Percentiles rank a stretch among this genome's conserved stretches.
phyloP scores from a whole-genome alignment of 1,284 basidiomycete genomes.

The Limonomyces culmigenus region DNA sequence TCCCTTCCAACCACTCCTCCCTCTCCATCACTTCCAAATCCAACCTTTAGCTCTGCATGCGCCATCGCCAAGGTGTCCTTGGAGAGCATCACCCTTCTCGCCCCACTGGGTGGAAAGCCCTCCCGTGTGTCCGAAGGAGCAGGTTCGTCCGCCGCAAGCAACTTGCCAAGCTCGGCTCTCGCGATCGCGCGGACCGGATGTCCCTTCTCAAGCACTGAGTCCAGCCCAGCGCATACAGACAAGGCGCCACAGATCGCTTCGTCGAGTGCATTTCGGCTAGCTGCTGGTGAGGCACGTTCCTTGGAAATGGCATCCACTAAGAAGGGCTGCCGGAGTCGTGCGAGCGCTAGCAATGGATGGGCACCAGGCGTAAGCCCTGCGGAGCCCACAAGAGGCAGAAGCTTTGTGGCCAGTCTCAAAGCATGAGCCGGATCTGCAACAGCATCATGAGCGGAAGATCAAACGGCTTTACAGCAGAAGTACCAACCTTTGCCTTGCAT shows the following conservation, averaged over 20 bases:
- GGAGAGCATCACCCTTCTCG: conserved; percentile 41
- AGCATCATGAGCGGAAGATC: background rate
- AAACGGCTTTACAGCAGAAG: background rate
- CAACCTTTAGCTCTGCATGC: conserved; percentile 36
- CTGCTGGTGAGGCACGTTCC: conserved; percentile 12
- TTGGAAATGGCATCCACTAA: conserved; percentile 31
- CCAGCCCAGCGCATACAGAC: conserved; percentile 38
- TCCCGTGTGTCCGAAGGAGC: conserved; percentile 12
- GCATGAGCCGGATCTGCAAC: conserved; percentile 36
- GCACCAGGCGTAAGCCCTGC: conserved; percentile 39
- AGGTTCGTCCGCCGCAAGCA: conserved; percentile 62
- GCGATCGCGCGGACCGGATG: conserved; percentile 72
- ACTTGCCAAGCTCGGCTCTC: conserved; percentile 66
- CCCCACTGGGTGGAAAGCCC: conserved; percentile 46
- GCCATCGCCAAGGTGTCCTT: conserved; percentile 47
- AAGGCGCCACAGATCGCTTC: conserved; percentile 42
- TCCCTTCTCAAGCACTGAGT: conserved; percentile 36
- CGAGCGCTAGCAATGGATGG: conserved; percentile 64
- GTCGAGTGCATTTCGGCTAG: too few species aligned
- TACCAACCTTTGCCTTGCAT: conserved; percentile 37
- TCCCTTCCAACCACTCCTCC: conserved; percentile 45
- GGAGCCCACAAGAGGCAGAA: conserved; percentile 42
- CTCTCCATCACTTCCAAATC: conserved; percentile 41
- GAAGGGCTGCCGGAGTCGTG: conserved; percentile 50
- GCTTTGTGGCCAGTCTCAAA: conserved; percentile 40